phyloP scores from a whole-genome alignment of 768 basidiomycete genomes.

The Pisolithus marmoratus region DNA sequence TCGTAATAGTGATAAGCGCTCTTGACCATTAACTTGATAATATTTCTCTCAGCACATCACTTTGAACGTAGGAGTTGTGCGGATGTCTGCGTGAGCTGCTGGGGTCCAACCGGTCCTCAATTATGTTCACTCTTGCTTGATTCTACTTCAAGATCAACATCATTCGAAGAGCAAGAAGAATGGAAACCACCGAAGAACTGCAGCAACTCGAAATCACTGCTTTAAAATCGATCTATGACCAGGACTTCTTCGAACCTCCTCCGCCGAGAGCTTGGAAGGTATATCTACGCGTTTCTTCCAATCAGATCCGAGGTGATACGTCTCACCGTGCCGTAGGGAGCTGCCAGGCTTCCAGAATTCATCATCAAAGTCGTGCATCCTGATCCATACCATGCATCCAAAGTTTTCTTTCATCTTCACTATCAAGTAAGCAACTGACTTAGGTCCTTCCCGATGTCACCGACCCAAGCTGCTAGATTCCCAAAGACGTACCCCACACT shows the following conservation, averaged over 20 bases:
- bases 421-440: conserved; percentile 48
- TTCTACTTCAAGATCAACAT: conserved; percentile 12
- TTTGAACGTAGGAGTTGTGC: conserved; percentile 8
- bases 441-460: not conserved
- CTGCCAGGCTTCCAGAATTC: conserved; percentile 67
- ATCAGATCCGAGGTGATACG: conserved; percentile 2
- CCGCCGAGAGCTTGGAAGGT: conserved; percentile 86
- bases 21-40: conserved; percentile 1
- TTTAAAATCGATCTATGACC: conserved; percentile 73
- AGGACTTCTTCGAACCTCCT: conserved; percentile 68
- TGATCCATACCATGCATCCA: conserved; percentile 46
- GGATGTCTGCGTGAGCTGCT: conserved; percentile 72
- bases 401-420: conserved; percentile 63
- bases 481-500: conserved; percentile 79
- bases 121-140: conserved; percentile 46
- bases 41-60: not conserved
- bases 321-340: conserved; percentile 41
- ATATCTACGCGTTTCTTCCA: conserved; percentile 6
- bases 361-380: conserved; percentile 68
- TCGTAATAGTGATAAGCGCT: conserved; percentile 7
- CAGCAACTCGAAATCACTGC: conserved; percentile 70
- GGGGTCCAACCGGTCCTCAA: conserved; percentile 65
- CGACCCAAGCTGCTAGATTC: conserved; percentile 39
- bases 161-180: conserved; percentile 22
- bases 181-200: conserved; percentile 72